phyloP scores from a whole-genome alignment of 331 rosid genomes.

The Malus hybrid region DNA sequence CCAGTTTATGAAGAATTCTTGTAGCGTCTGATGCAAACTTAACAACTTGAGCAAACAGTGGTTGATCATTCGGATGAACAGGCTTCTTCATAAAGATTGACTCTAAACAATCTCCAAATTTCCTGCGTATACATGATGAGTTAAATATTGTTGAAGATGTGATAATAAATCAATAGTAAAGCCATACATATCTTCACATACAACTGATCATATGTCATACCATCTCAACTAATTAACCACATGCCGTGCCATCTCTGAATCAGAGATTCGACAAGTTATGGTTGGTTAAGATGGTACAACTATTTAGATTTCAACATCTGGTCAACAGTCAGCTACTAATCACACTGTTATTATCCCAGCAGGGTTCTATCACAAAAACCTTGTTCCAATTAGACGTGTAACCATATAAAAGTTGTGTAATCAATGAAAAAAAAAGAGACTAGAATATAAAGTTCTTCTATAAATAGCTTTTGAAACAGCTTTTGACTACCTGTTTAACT shows the following conservation, averaged over 20 bases:
- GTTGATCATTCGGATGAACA: too few species aligned
- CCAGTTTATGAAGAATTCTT: not conserved
- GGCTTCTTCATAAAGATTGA: not conserved
- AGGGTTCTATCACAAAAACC: not conserved
- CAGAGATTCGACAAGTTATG: not conserved
- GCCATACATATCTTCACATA: not conserved
- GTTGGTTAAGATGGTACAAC: not conserved
- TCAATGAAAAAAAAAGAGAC: not conserved
- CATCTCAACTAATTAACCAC: too few species aligned
- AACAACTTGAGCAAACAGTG: not conserved
- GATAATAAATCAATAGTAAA: not conserved
- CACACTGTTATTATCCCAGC: not conserved
- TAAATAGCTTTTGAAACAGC: too few species aligned
- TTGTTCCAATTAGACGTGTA: not conserved
- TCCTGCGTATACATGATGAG: not conserved
- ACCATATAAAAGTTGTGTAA: not conserved
- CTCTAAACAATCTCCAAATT: conserved; percentile 1
- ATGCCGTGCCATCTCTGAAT: not conserved
- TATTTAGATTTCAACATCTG: not conserved
- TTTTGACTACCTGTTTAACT: not conserved
- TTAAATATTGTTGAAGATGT: not conserved
- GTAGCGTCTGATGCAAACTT: not conserved
- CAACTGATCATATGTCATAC: not conserved
- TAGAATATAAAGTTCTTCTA: too few species aligned
- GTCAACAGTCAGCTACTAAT: too few species aligned